A percentile compares a stretch with the other conserved stretches of the same genome.
Conservation (phyloP, 768 basidiomycete species). For the Boletus coccyginus region DNA sequence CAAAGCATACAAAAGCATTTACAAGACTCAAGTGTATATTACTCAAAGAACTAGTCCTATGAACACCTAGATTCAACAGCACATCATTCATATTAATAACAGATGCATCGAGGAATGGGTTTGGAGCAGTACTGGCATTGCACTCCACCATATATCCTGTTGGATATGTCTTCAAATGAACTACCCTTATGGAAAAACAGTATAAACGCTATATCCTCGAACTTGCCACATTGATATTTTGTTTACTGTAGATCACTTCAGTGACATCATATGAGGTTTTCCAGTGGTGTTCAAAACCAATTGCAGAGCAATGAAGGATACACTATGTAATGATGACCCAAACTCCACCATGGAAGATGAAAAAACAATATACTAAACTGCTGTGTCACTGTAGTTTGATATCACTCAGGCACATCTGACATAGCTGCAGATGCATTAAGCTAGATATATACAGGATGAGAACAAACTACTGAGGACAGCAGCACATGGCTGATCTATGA, state of each 20-base stretch:
- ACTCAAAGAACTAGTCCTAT: conserved; percentile 3
- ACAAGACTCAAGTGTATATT: conserved; percentile 31
- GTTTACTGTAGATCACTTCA: conserved; percentile 33
- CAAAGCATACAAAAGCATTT: conserved; percentile 24
- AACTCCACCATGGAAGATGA: conserved; percentile 29
- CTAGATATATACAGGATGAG: too few species aligned
- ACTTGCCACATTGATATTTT: conserved; percentile 25
- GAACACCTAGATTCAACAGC: conserved; percentile 31
- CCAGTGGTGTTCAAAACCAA: too few species aligned
- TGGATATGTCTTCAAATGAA: conserved; percentile 31
- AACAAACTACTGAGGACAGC: conserved; percentile 21
- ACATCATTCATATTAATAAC: conserved; percentile 38
- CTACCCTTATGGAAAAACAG: conserved; percentile 28
- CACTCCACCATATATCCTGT: background rate
- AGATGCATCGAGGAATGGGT: conserved; percentile 33
- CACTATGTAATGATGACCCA: conserved; percentile 12
- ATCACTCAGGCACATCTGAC: too few species aligned
- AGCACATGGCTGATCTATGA: conserved; percentile 32
- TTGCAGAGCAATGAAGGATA: too few species aligned
- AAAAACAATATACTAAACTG: conserved; percentile 14
- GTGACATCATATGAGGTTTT: conserved; percentile 28
- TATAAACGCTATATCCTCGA: conserved; percentile 37
- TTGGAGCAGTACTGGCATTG: too few species aligned
- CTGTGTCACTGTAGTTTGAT: too few species aligned
- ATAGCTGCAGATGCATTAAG: too few species aligned